phyloP scores from a whole-genome alignment of 768 basidiomycete genomes.

The Tephrocybe sp. region DNA sequence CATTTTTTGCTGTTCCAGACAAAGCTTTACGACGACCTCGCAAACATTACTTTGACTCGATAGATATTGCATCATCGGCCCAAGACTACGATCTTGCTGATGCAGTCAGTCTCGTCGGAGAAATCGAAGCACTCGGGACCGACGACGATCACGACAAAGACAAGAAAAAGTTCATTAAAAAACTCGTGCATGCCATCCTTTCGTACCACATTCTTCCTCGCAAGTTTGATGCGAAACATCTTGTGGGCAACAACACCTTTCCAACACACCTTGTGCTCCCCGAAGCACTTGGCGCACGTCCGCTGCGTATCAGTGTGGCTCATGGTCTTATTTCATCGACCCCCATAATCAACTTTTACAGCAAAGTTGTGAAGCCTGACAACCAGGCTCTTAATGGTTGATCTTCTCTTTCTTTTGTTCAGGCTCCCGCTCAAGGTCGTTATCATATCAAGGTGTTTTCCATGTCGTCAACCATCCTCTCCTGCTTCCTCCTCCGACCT shows the following conservation, averaged over 20 bases:
- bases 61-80: constrained; percentile 6
- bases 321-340: constrained; percentile 31
- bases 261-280: constrained; percentile 44
- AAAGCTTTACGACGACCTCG: constrained; percentile 34
- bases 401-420: constrained; percentile 1
- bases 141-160: constrained; percentile 36
- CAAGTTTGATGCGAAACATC: constrained; percentile 32
- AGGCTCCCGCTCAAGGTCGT: no score
- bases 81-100: constrained; percentile 20
- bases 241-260: constrained; percentile 56
- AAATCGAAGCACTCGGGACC: constrained; percentile 37
- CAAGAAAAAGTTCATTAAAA: constrained; percentile 54
- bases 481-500: constrained; percentile 52
- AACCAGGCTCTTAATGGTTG: constrained; percentile 52
- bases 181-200: constrained; percentile 52
- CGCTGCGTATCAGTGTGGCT: constrained; percentile 44
- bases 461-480: constrained; percentile 58
- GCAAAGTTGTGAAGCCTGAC: constrained; percentile 41
- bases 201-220: constrained; percentile 57
- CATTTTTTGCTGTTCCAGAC: constrained; percentile 55
- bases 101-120: constrained; percentile 25
- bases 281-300: constrained; percentile 42
- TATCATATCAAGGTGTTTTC: constrained; percentile 40
- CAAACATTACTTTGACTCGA: constrained; percentile 12
- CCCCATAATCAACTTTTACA: constrained; percentile 49